A percentile compares a stretch with the other conserved stretches of the same genome.
These are phyloP conservation scores for Penicillium pulvis DNA, from an alignment of 495 filamentous ascomycete species.

Conservation along the genomic window DNA sequence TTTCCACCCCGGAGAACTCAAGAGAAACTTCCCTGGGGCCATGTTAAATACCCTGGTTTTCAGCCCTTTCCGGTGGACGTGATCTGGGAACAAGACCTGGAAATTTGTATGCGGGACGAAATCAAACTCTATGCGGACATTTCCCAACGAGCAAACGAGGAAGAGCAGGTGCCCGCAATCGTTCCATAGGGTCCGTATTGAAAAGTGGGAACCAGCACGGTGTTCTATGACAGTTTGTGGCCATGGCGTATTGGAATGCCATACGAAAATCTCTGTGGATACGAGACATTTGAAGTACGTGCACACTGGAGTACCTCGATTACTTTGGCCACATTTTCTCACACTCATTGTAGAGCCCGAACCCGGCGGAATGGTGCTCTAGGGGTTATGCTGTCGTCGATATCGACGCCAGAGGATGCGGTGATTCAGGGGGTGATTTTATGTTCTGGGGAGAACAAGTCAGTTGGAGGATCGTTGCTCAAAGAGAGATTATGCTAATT, in stretches of 20 bases:
- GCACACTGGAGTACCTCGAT: too few relatives aligned
- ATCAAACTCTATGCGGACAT: too few relatives aligned
- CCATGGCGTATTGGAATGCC: slow-evolving; percentile 23
- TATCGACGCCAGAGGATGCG: slow-evolving; percentile 38
- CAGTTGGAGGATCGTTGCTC: too few relatives aligned
- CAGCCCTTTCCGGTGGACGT: too few relatives aligned
- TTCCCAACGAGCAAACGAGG: too few relatives aligned
- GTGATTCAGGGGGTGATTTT: slow-evolving; percentile 36
- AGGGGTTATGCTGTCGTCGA: slow-evolving; percentile 47
- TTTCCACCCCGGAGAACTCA: too few relatives aligned
- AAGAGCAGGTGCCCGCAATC: slow-evolving; percentile 31
- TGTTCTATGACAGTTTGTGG: slow-evolving; percentile 17
- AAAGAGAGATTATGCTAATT: too few relatives aligned
- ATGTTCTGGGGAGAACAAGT: slow-evolving; percentile 20
- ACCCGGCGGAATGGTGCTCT: slow-evolving; percentile 41
- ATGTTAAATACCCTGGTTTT: too few relatives aligned
- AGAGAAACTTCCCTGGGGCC: too few relatives aligned
- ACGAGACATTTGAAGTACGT: slow-evolving; percentile 43
- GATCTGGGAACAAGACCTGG: too few relatives aligned
- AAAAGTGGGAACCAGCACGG: slow-evolving; percentile 26
- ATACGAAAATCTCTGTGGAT: slow-evolving; percentile 16
- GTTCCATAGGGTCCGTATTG: slow-evolving; percentile 38
- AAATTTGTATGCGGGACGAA: too few relatives aligned
- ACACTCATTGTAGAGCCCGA: slow-evolving; percentile 23
- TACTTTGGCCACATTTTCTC: too few relatives aligned